These are phyloP conservation scores for Bolboschoenus planiculmis DNA, from an alignment of 176 grass and related monocot genomes.

Conservation along the genomic window DNA sequence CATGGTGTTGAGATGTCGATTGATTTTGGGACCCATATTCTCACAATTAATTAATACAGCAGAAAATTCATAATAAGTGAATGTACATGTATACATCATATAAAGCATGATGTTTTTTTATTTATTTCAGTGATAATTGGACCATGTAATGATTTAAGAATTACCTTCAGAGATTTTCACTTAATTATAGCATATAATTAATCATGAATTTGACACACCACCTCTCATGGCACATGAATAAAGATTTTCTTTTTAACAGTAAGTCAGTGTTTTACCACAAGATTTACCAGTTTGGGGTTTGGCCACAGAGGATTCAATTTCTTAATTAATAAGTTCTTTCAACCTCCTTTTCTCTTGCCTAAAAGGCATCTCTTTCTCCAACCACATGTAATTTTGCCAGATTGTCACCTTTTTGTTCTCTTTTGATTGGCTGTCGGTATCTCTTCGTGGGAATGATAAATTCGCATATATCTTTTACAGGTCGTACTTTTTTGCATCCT, in stretches of 20 bases:
- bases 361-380: neutral
- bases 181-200: neutral
- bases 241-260: too few relatives aligned
- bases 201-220: neutral
- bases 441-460: conserved; percentile 4
- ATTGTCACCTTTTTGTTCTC: conserved; percentile 1
- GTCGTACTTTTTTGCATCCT: neutral
- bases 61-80: too few relatives aligned
- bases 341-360: neutral
- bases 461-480: neutral
- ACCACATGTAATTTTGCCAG: neutral
- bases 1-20: neutral
- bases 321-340: neutral
- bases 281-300: neutral
- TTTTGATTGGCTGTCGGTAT: neutral
- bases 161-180: neutral
- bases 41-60: neutral
- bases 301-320: neutral
- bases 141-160: neutral
- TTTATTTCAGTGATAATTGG: neutral
- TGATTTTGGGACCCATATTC: neutral
- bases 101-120: neutral
- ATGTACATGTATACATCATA: neutral
- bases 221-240: neutral
- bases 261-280: neutral